phyloP scores from a whole-genome alignment of 805 yeast genomes.

The Maudiozyma saulgeensis region DNA sequence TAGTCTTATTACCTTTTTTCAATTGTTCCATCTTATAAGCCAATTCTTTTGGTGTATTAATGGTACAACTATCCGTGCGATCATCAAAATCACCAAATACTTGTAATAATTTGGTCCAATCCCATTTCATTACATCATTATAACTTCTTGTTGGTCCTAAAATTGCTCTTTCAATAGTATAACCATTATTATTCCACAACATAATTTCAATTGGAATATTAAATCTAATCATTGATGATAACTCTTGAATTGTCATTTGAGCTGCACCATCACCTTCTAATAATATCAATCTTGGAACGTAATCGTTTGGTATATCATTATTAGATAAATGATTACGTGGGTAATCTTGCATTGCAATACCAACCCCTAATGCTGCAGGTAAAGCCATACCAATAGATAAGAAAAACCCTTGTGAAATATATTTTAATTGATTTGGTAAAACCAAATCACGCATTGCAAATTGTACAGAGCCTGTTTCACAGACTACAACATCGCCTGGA shows the following conservation, averaged over 20 bases:
- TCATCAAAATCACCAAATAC: slow-evolving; percentile 49
- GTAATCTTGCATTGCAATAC: slow-evolving; percentile 57
- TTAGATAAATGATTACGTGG: slow-evolving; percentile 27
- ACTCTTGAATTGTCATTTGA: slow-evolving; percentile 87
- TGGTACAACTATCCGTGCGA: slow-evolving; percentile 26
- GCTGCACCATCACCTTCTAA: slow-evolving; percentile 93
- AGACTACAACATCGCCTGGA: slow-evolving; percentile 61
- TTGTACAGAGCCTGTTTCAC: slow-evolving; percentile 78
- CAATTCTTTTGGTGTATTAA: slow-evolving; percentile 34
- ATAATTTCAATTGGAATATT: slow-evolving; percentile 59
- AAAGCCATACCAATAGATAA: slow-evolving; percentile 84
- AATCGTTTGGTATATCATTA: slow-evolving; percentile 10
- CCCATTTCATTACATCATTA: slow-evolving; percentile 78
- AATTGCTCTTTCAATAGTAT: slow-evolving; percentile 81
- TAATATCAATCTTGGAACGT: slow-evolving; percentile 49
- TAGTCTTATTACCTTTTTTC: slow-evolving; percentile 26
- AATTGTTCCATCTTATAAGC: slow-evolving; percentile 29
- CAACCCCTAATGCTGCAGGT: slow-evolving; percentile 78
- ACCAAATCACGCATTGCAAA: slow-evolving; percentile 63
- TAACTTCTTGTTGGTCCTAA: slow-evolving; percentile 68
- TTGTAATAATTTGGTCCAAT: slow-evolving; percentile 61
- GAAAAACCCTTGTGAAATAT: slow-evolving; percentile 63
- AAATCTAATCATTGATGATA: slow-evolving; percentile 52
- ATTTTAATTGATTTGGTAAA: slow-evolving; percentile 45
- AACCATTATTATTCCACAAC: slow-evolving; percentile 76